Base-by-base conservation (phyloP, 225 moss, liverwort and hornwort species). In the Bryum argenteum region DNA sequence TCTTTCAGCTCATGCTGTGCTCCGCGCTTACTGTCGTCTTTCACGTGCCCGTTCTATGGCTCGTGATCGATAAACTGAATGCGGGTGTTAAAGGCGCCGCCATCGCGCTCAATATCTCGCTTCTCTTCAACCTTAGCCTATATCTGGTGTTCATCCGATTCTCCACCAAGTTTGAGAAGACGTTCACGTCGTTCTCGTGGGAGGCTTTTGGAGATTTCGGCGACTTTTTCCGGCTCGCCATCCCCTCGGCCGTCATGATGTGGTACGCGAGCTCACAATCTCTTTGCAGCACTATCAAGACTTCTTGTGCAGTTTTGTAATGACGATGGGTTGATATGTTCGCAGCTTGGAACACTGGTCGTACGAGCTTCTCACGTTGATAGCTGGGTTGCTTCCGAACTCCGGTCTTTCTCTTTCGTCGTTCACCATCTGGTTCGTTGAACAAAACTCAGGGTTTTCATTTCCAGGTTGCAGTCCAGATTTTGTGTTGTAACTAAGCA, bases 311-410 rank as follows among this genome's bases (percentile, higher is more conserved):
- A 33, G 33, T 33, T 33, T 33, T 33, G 33, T 33, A 33, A 4
- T 33, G 33, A 33, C 5, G 28, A 2, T 28, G 13, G 50, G 11
- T 18, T 5, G 1, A 1, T 11, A 8, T 52, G 51, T 8, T 19
- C 6, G 65, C 86, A 89, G 86, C 72, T 84, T 89, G 87, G 89
- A 87, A 77, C 67, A 69, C 0, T 87, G 87, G 89, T 70, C 63
- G 10, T 80, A 67, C 37, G 87, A 89, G 26, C 19, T 86, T 58
- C 63, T 89, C 9, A 69, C 71, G 7, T 41, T 89, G 47, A 61
- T 89, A 47, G 58, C 82, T 24, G 89, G 89, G 52, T 21, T 87
- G 68, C 82, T 89, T 54, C 89, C 89, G 0, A 87, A 89, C 70
- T 77, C 89, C 26, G 21, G 56, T 58, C 70, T 84, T 10, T 71